phyloP scores from a whole-genome alignment of 345 rosid genomes.

The Brassica cretica region DNA sequence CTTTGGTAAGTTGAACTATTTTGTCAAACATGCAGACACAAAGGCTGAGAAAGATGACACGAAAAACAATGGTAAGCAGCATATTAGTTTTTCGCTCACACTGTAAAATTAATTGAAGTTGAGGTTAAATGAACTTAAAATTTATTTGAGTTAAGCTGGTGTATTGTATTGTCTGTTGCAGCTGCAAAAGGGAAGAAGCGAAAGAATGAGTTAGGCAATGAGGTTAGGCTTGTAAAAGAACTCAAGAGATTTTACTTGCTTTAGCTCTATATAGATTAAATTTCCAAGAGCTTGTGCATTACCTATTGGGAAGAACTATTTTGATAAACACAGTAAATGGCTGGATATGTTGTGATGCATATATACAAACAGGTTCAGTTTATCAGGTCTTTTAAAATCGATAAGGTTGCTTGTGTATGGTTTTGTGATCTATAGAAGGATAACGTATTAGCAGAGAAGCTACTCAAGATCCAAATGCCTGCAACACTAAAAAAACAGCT shows the following conservation, averaged over 20 bases:
- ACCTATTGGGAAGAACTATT: background rate
- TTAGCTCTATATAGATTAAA: background rate
- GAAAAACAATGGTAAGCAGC: constrained; percentile 61
- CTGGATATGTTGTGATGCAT: background rate
- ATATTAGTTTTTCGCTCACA: background rate
- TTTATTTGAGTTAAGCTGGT: constrained; percentile 2
- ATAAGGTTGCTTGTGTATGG: constrained; percentile 22
- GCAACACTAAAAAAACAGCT: constrained; percentile 78
- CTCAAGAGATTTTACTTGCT: constrained; percentile 10
- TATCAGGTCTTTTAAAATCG: background rate
- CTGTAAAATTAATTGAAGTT: background rate
- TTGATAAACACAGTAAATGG: background rate
- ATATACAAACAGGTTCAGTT: background rate
- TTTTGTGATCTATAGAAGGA: constrained; percentile 51
- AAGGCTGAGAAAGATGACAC: constrained; percentile 84
- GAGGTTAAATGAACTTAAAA: background rate
- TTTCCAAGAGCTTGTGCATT: constrained; percentile 3
- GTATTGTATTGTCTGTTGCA: constrained; percentile 44
- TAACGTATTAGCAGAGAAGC: constrained; percentile 57
- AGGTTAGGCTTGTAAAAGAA: constrained; percentile 56
- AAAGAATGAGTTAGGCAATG: constrained; percentile 70
- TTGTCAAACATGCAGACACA: constrained; percentile 50
- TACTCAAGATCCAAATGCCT: constrained; percentile 81
- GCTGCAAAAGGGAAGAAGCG: constrained; percentile 83
- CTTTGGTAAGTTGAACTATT: constrained; percentile 4